phyloP scores from a whole-genome alignment of 2,329 filamentous ascomycete species.

The Fusarium pseudonygamai region DNA sequence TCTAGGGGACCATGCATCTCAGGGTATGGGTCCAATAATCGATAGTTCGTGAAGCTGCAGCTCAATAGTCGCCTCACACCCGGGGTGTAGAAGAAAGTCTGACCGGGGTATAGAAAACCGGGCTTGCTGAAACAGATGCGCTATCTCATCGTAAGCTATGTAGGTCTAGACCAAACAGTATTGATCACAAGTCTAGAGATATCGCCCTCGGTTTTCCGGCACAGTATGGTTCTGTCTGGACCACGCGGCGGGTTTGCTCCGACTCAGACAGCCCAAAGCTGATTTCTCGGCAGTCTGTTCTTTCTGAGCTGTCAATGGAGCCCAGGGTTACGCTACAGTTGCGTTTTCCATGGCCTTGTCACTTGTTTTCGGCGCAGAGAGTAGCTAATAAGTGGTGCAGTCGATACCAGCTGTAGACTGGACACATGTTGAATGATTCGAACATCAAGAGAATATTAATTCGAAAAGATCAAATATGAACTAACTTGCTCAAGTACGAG shows the following conservation, averaged over 20 bases:
- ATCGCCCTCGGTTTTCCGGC: accelerated
- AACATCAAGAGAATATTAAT: accelerated
- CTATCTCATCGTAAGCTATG: not conserved
- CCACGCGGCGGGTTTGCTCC: not conserved
- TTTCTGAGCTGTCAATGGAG: no score
- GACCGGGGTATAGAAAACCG: not conserved
- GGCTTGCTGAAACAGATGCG: not conserved
- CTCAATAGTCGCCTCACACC: not conserved
- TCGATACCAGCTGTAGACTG: accelerated
- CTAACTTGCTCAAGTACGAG: accelerated
- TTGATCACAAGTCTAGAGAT: not conserved
- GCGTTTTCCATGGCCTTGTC: no score
- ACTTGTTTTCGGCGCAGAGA: no score
- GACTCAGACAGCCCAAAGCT: accelerated
- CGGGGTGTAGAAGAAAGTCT: not conserved
- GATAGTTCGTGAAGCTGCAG: not conserved
- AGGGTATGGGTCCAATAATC: not conserved
- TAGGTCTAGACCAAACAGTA: not conserved
- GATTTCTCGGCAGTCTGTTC: not conserved
- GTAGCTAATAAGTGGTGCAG: no score
- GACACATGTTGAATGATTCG: not conserved
- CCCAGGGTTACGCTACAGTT: no score
- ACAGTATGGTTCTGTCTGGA: not conserved
- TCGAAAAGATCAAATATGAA: accelerated
- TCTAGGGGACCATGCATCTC: no score